Evolutionary conservation across 768 basidiomycete species (phyloP).

Genomic region (Lentinula edodes): DNA sequence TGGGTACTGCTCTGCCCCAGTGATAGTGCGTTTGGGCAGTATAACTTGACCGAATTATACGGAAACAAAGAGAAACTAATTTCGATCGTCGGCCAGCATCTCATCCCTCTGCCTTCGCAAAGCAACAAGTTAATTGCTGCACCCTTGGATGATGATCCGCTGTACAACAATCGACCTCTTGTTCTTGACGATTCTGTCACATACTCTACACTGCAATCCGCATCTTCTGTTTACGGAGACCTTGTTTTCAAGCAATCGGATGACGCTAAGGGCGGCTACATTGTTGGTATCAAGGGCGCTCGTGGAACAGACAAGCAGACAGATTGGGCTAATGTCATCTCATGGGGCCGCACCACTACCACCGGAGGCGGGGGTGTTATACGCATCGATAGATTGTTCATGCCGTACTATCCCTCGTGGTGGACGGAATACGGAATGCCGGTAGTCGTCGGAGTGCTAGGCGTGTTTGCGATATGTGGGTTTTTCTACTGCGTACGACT

Average conservation of each 20-base stretch:
- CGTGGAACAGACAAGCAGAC: slow-evolving; percentile 56
- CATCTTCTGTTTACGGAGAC: slow-evolving; percentile 67
- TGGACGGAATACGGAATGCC: slow-evolving; percentile 75
- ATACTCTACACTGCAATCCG: slow-evolving; percentile 75
- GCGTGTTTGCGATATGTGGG: slow-evolving; percentile 52
- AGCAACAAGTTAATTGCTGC: neutral
- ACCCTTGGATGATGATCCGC: slow-evolving; percentile 10
- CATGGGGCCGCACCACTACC: slow-evolving; percentile 75
- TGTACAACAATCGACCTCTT: slow-evolving; percentile 71
- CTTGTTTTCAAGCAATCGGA: slow-evolving; percentile 63
- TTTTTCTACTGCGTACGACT: slow-evolving; percentile 72
- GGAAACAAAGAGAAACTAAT: slow-evolving; percentile 48
- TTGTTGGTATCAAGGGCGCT: slow-evolving; percentile 72
- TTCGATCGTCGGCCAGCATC: slow-evolving; percentile 68
- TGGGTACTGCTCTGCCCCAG: slow-evolving; percentile 92
- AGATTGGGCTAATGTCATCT: slow-evolving; percentile 61
- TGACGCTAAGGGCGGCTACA: slow-evolving; percentile 41
- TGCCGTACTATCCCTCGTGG: slow-evolving; percentile 86
- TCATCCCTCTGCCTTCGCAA: slow-evolving; percentile 46
- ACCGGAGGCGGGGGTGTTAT: slow-evolving; percentile 82
- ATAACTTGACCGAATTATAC: slow-evolving; percentile 75
- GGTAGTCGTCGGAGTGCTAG: slow-evolving; percentile 51
- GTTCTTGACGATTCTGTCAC: slow-evolving; percentile 62
- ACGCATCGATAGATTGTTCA: slow-evolving; percentile 75
- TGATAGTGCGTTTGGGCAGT: slow-evolving; percentile 85